Base-by-base conservation (phyloP, 306 rosid genomes). In the Cicer yamashitae region DNA sequence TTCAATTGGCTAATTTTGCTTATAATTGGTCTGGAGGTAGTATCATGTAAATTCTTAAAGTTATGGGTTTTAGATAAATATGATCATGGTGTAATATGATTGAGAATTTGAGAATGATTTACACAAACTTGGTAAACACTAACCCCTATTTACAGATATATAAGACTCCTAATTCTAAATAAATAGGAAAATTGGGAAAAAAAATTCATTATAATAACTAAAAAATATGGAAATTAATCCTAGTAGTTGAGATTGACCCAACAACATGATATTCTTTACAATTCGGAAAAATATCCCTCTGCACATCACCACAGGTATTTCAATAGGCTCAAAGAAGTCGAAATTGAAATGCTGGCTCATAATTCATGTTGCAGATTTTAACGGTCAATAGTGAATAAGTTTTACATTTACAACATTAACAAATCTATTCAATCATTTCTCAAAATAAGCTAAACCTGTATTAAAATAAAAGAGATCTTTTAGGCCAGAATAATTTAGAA, bases 361-460 rank as follows among this genome's bases (percentile, higher is more conserved):
- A 37, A 6, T 53, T 18, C 8, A 30, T 8, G 8, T 65, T 63
- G 51, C 52, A 38, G 22, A 38, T 39, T 63, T 63, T 20, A 51
- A 15, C n/a, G 7, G 62, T 48, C 51, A 40, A 10, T 25, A 6
- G 10, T 45, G 48, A 45, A 45, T 9, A 45, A 45, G 1, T 3
- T 13, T 9, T 7, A 66, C 15, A 6, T 54, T 34, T 58, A 64
- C 17, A 58, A 9, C 63, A 59, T 15, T 50, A n/a, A 20, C 6
- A 59, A 12, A 38, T 58, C 52, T 39, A 15, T 12, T 44, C 11
- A 44, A 14, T 14, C 44, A 7, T 18, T 22, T 41, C 54, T 37
- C 62, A 37, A 58, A 63, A 47, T 37, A 37, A 44, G 59, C 68
- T 45, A 67, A 77, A 67, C 57, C 48, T n/a, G 58, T 25, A 61